These are phyloP conservation scores for Solanum paucissectum DNA, from an alignment of 257 asterid genomes.

Conservation along the genomic window DNA sequence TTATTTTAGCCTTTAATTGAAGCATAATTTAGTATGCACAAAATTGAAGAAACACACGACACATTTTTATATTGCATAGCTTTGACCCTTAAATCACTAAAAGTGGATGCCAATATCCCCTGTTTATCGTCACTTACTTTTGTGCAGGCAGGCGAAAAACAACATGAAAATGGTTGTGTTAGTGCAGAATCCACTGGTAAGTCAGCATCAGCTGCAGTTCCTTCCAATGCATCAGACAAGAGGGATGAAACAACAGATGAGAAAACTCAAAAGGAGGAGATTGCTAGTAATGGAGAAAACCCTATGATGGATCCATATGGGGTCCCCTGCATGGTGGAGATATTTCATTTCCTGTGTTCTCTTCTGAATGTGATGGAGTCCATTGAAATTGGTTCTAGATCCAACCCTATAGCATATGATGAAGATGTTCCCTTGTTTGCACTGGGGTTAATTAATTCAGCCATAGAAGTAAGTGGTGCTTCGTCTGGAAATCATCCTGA, in stretches of 20 bases:
- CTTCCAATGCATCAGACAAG: constrained; percentile 3
- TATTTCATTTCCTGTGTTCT: constrained; percentile 81
- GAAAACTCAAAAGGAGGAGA: constrained; percentile 15
- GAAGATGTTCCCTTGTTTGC: constrained; percentile 97
- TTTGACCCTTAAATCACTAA: background rate
- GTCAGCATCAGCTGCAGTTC: background rate
- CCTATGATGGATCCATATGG: constrained; percentile 73
- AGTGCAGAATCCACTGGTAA: constrained; percentile 27
- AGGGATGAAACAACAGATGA: constrained; percentile 14
- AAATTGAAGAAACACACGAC: background rate
- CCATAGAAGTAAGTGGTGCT: constrained; percentile 76
- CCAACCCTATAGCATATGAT: constrained; percentile 72
- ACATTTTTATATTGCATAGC: background rate
- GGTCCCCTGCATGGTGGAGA: constrained; percentile 76
- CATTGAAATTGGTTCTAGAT: constrained; percentile 50
- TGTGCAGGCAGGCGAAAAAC: constrained; percentile 36
- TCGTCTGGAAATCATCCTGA: constrained; percentile 59
- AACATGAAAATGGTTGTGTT: constrained; percentile 19
- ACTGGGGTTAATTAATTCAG: constrained; percentile 74
- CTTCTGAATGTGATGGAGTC: constrained; percentile 68
- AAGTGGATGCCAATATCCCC: background rate
- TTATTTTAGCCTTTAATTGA: background rate
- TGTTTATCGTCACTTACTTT: background rate
- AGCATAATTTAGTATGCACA: background rate
- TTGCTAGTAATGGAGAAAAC: constrained; percentile 19